Evolutionary conservation across 2,329 filamentous ascomycete species (phyloP).

Genomic region (Bipolaris gigantea): DNA sequence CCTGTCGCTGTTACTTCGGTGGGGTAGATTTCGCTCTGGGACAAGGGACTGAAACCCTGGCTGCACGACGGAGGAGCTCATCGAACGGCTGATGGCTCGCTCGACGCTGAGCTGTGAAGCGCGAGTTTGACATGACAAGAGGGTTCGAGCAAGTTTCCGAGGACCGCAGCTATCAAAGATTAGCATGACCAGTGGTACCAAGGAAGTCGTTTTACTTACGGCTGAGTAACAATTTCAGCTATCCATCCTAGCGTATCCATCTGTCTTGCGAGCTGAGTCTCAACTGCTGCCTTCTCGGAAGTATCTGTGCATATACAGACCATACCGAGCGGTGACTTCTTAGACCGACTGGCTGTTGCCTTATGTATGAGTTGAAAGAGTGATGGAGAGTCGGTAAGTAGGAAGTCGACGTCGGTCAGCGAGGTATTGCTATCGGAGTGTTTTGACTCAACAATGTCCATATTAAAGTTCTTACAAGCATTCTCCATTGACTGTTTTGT

Average conservation of each 20-base stretch:
- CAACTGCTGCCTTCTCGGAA: conserved; percentile 29
- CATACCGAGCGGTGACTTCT: conserved; percentile 24
- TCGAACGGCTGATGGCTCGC: conserved; percentile 21
- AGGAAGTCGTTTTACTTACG: conserved; percentile 19
- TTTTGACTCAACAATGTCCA: conserved; percentile 19
- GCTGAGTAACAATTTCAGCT: conserved; percentile 31
- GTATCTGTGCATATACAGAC: conserved; percentile 36
- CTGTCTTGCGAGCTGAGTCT: conserved; percentile 25
- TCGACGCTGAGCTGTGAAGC: conserved; percentile 19
- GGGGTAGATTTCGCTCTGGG: conserved; percentile 13
- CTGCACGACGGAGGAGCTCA: conserved; percentile 13
- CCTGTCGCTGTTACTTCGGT: conserved; percentile 32
- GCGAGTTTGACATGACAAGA: conserved; percentile 28
- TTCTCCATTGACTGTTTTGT: conserved; percentile 31
- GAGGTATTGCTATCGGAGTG: conserved; percentile 15
- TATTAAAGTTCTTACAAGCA: conserved; percentile 29
- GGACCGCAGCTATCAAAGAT: conserved; percentile 26
- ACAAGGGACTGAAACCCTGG: conserved; percentile 14
- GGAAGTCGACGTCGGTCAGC: conserved; percentile 24
- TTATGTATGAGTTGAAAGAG: conserved; percentile 25
- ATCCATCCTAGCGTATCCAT: conserved; percentile 32
- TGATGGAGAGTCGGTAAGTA: conserved; percentile 33
- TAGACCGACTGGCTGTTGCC: conserved; percentile 15
- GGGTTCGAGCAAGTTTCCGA: conserved; percentile 28
- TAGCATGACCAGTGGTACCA: neutral